Conservation (phyloP, 495 filamentous ascomycete species). For the Cenococcum geophilum region DNA sequence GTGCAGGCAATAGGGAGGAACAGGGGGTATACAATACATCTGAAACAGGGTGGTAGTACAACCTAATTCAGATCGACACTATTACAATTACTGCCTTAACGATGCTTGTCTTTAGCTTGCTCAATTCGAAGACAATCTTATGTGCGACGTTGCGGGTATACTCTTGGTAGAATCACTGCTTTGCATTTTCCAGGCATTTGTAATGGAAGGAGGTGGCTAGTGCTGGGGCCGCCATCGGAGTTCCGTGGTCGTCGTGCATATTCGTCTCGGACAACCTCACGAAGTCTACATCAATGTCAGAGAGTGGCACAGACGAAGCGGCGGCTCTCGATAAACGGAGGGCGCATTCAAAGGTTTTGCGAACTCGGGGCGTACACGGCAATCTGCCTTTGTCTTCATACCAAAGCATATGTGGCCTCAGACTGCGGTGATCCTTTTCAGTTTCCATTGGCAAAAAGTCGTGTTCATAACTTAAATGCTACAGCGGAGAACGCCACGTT, state of each 20-base stretch:
- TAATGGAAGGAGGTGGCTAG: not conserved
- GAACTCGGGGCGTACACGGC: not conserved
- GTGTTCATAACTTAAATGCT: not conserved
- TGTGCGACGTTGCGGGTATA: not conserved
- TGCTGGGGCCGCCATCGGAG: not conserved
- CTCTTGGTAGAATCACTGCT: not conserved
- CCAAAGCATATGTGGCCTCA: not conserved
- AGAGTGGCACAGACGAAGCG: not conserved
- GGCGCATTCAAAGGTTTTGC: not conserved
- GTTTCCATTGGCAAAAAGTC: not conserved
- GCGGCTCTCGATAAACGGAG: not conserved
- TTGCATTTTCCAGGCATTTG: not conserved
- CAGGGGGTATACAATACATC: no score
- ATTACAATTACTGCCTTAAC: not conserved
- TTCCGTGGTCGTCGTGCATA: slow-evolving; percentile 1
- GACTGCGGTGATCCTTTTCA: not conserved
- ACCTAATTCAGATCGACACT: no score
- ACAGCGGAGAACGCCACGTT: not conserved
- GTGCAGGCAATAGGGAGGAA: no score
- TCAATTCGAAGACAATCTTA: not conserved
- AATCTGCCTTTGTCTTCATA: not conserved
- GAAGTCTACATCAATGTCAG: not conserved
- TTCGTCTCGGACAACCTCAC: not conserved
- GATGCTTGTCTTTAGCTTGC: not conserved
- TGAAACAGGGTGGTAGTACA: no score